Base-by-base conservation (phyloP, 2,329 filamentous ascomycete genomes). In the Trichophyton benhamiae region DNA sequence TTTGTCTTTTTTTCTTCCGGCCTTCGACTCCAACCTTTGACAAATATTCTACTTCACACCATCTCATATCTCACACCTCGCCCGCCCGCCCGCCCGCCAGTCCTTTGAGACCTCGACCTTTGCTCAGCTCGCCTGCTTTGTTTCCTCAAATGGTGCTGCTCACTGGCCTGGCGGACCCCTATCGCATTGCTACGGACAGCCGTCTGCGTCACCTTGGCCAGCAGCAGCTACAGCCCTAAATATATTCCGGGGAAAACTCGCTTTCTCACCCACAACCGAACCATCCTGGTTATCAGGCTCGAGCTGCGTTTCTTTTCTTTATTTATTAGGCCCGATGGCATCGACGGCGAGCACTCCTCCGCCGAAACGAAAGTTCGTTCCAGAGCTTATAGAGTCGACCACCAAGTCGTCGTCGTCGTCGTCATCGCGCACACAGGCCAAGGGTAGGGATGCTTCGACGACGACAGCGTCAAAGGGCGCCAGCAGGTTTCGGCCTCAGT, bases 351-450 rank as follows among this genome's bases (percentile, higher is more conserved):
- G 44, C 25, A 25, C 20, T 22, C 15, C 57, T 30, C 30, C 46
- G 55, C 63, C 60, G 15, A 61, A 59, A 46, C 44, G 63, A 15
- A 62, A 60, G 41, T 61, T 64, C 38, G 61, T 36, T 46, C 63
- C 63, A 6, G 60, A 62, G 48, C 59, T 64, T 25, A 36, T 63
- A 46, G 63, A 64, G 58, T 62, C 63, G 17, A 64, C 57, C 46
- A 60, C 57, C n/a, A 61, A 60, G 44, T 60, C 62, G 33, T 60
- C 33, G 11, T 59, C 57, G n/a, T 41, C 49, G 9, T 53, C 49
- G 49, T 53, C 49, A 53, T 53, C 49, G 49, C 49, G 49, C 11
- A 22, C 46, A 3, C 6, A 9, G 46, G 46, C 46, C 46, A 61
- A 48, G 22, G 58, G 22, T 20, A 22, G 9, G 13, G 61, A 20